Evolutionary conservation across 176 grass and related monocot genomes (phyloP).

Genomic region (Thinopyrum elongatum): DNA sequence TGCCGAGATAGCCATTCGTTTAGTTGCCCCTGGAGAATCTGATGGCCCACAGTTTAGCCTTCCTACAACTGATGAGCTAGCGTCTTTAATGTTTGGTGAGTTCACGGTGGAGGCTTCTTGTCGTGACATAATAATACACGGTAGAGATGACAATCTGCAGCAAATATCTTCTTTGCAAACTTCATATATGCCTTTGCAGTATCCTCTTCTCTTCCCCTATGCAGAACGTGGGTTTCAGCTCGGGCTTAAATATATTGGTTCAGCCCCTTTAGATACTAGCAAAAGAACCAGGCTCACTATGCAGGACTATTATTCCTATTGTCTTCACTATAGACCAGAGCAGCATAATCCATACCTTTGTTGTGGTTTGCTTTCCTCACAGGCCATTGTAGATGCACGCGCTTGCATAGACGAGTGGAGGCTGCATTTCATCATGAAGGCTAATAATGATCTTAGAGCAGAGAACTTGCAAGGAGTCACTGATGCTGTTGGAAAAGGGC

Average conservation of each 20-base stretch:
- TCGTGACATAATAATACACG: neutral
- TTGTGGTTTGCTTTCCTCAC: too few species aligned
- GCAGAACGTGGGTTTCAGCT: neutral
- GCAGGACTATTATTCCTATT: neutral
- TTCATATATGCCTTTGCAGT: neutral
- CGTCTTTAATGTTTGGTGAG: neutral
- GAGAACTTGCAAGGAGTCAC: neutral
- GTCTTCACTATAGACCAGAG: neutral
- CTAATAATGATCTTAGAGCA: neutral
- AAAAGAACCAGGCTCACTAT: neutral
- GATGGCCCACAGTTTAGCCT: neutral
- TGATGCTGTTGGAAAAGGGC: neutral
- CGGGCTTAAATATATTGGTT: neutral
- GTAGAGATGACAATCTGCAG: neutral
- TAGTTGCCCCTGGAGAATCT: neutral
- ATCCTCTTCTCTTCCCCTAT: neutral
- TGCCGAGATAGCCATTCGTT: neutral
- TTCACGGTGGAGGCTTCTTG: neutral
- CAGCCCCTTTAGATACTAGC: neutral
- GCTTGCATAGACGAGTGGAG: too few species aligned
- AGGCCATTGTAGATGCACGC: too few species aligned
- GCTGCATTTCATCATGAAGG: neutral
- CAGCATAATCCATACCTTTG: too few species aligned
- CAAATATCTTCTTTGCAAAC: neutral
- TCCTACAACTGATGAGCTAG: neutral